A percentile compares a stretch with the other conserved stretches of the same genome.
Evolutionary conservation across 2,329 filamentous ascomycete genomes (phyloP).

Genomic region (Fusarium metavorans): DNA sequence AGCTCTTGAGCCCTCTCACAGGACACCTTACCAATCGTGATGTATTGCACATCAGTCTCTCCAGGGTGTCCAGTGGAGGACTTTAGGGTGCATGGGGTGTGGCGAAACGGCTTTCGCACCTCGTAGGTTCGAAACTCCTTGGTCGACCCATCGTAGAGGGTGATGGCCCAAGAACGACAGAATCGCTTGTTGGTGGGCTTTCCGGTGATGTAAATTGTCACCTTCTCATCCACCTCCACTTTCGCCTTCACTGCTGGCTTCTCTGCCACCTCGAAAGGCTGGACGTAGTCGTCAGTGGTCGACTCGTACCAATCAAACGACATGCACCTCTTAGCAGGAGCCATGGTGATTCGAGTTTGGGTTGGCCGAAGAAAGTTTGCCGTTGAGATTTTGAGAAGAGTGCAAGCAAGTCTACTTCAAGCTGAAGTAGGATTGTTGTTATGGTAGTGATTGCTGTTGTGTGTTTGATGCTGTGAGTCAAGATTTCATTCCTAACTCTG

Average conservation of each 20-base stretch:
- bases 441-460: background rate
- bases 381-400: background rate
- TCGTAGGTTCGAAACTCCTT: background rate
- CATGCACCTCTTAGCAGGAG: background rate
- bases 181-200: background rate
- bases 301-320: background rate
- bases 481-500: background rate
- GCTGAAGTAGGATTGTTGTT: background rate
- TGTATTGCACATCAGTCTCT: background rate
- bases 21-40: background rate
- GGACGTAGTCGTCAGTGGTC: background rate
- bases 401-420: background rate
- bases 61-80: background rate
- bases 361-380: background rate
- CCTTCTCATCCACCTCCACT: background rate
- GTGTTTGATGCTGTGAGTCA: background rate
- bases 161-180: background rate
- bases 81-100: background rate
- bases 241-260: background rate
- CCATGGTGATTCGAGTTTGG: background rate
- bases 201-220: background rate
- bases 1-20: background rate
- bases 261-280: background rate
- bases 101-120: background rate
- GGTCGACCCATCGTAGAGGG: accelerated